A percentile compares a stretch with the other conserved stretches of the same genome.
These are phyloP conservation scores for Otatea glauca DNA, from an alignment of 176 grass and related monocot genomes.

Conservation along the genomic window DNA sequence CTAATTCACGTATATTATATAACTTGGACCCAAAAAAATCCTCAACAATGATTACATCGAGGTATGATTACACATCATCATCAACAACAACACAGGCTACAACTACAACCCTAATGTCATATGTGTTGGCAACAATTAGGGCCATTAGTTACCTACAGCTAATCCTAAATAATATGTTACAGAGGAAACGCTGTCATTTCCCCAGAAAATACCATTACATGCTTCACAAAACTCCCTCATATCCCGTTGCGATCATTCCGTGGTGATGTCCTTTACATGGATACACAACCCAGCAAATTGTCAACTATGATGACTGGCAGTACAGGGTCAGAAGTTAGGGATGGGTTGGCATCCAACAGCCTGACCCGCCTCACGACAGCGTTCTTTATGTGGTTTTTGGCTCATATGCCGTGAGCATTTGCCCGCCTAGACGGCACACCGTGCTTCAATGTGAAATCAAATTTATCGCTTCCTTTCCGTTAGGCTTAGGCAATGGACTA, in stretches of 20 bases:
- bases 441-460: constrained; percentile 32
- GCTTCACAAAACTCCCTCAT: constrained; percentile 32
- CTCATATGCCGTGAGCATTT: background rate
- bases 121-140: constrained; percentile 34
- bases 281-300: constrained; percentile 8
- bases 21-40: constrained; percentile 29
- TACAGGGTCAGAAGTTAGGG: constrained; percentile 29
- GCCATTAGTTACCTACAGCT: constrained; percentile 55
- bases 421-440: background rate
- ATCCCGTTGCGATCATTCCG: background rate
- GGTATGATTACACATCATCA: constrained; percentile 44
- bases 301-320: background rate
- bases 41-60: constrained; percentile 46
- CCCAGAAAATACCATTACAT: constrained; percentile 37
- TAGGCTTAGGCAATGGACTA: constrained; percentile 53
- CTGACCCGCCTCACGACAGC: background rate
- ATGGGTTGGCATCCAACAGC: background rate
- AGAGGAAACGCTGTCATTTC: constrained; percentile 39
- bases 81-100: constrained; percentile 38
- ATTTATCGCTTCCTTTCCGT: constrained; percentile 58
- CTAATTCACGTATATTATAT: constrained; percentile 41
- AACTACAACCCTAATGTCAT: constrained; percentile 44
- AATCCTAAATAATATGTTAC: constrained; percentile 55
- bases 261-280: constrained; percentile 12
- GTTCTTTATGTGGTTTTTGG: constrained; percentile 23